Evolutionary conservation across 2,329 filamentous ascomycete species (phyloP).

Genomic region (Botrytis hyacinthi): DNA sequence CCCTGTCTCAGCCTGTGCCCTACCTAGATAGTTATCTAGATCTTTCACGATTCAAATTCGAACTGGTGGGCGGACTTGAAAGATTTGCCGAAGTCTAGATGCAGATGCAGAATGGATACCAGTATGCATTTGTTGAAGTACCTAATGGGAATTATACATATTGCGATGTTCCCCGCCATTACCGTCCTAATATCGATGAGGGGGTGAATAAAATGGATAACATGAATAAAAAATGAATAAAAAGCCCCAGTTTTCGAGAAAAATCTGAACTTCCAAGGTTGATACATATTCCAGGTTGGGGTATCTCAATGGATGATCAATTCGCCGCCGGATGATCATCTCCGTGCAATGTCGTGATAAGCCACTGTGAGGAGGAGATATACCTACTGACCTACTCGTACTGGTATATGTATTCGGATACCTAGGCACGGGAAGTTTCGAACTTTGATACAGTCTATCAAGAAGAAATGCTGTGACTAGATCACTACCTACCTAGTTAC

Average conservation of each 20-base stretch:
- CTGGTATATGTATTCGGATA: neutral
- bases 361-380: neutral
- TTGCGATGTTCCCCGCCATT: neutral
- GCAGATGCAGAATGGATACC: neutral
- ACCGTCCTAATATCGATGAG: neutral
- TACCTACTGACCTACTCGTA: neutral
- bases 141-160: neutral
- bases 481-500: neutral
- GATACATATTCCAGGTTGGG: neutral
- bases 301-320: neutral
- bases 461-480: neutral
- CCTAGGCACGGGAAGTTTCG: neutral
- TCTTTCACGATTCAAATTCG: neutral
- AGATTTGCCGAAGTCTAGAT: neutral
- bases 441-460: neutral
- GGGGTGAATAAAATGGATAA: neutral
- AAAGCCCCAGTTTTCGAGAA: neutral
- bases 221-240: neutral
- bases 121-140: neutral
- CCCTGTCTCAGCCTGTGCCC: neutral
- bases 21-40: neutral
- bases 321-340: neutral
- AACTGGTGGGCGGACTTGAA: neutral
- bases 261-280: neutral
- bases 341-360: neutral